These are phyloP conservation scores for Euptelea pleiosperma DNA, from an alignment of 164 flowering plant genomes.

Conservation along the genomic window DNA sequence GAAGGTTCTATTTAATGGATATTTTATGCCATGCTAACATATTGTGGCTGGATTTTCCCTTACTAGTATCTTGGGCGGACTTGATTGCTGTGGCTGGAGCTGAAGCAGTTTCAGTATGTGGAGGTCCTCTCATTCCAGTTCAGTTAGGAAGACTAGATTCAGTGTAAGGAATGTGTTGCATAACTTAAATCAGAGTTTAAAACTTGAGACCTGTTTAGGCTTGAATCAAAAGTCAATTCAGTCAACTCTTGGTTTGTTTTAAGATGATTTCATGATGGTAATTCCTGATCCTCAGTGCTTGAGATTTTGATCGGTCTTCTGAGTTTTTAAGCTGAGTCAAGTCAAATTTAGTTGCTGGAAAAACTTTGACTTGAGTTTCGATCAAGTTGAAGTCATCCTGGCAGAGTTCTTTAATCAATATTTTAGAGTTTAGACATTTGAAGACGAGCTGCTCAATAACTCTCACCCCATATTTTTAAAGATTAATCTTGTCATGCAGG, in stretches of 20 bases:
- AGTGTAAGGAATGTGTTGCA: constrained; percentile 32
- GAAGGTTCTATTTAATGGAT: not conserved
- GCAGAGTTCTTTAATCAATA: not conserved
- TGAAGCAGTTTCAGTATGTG: constrained; percentile 84
- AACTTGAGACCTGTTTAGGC: not conserved
- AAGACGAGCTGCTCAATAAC: not conserved
- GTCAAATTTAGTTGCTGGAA: not conserved
- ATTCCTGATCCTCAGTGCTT: not conserved
- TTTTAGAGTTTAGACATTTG: not conserved
- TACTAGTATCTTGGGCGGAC: constrained; percentile 86
- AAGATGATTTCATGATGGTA: not conserved
- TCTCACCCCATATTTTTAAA: not conserved
- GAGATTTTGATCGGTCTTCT: not conserved
- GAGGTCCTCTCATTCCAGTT: constrained; percentile 79
- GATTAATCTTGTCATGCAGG: constrained; percentile 33
- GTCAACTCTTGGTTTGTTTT: not conserved
- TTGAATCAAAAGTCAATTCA: not conserved
- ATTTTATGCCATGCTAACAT: constrained; percentile 9
- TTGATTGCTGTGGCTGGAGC: constrained; percentile 89
- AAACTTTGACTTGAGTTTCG: not conserved
- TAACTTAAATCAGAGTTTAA: not conserved
- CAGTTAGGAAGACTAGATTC: constrained; percentile 77
- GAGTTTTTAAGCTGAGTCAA: too few species aligned
- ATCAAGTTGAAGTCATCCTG: not conserved
- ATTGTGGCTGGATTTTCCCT: constrained; percentile 13